These are phyloP conservation scores for Colletotrichum destructivum DNA, from an alignment of 2,329 filamentous ascomycete species.

Conservation along the genomic window DNA sequence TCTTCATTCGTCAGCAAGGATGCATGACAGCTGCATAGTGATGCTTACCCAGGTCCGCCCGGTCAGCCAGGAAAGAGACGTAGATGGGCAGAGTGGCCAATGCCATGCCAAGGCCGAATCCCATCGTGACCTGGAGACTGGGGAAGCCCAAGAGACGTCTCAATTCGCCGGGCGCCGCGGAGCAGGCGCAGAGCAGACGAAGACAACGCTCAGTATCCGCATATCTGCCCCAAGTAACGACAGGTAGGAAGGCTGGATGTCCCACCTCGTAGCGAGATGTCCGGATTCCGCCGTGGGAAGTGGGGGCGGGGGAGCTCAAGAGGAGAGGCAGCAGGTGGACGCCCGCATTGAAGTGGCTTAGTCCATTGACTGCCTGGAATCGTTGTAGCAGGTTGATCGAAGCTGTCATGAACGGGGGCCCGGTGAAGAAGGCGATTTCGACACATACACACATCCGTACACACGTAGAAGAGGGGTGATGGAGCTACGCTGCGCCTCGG, in stretches of 20 bases:
- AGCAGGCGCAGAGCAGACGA: slow-evolving; percentile 50
- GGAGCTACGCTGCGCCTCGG: neutral
- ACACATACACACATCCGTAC: neutral
- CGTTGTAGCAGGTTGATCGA: slow-evolving; percentile 56
- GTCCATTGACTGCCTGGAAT: slow-evolving; percentile 52
- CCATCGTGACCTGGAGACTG: slow-evolving; percentile 50
- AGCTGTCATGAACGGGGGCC: slow-evolving; percentile 53
- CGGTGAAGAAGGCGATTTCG: slow-evolving; percentile 51
- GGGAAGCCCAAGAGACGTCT: slow-evolving; percentile 50
- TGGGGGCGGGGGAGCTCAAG: slow-evolving; percentile 47
- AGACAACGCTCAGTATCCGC: slow-evolving; percentile 53
- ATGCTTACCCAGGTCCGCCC: slow-evolving; percentile 50
- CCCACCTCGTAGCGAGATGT: slow-evolving; percentile 47
- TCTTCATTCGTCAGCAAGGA: slow-evolving; percentile 10
- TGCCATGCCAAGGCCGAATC: slow-evolving; percentile 54
- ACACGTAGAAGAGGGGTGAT: neutral
- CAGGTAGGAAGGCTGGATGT: slow-evolving; percentile 50
- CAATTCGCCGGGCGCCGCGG: slow-evolving; percentile 43
- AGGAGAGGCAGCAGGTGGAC: slow-evolving; percentile 53
- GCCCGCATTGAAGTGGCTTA: slow-evolving; percentile 50
- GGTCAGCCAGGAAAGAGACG: slow-evolving; percentile 49
- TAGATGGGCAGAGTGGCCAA: slow-evolving; percentile 51
- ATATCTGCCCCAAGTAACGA: slow-evolving; percentile 48
- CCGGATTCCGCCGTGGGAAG: slow-evolving; percentile 51
- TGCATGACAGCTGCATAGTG: slow-evolving; percentile 12